These are phyloP conservation scores for Albugo candida DNA, from an alignment of 352 stramenopile genomes.

Conservation along the genomic window DNA sequence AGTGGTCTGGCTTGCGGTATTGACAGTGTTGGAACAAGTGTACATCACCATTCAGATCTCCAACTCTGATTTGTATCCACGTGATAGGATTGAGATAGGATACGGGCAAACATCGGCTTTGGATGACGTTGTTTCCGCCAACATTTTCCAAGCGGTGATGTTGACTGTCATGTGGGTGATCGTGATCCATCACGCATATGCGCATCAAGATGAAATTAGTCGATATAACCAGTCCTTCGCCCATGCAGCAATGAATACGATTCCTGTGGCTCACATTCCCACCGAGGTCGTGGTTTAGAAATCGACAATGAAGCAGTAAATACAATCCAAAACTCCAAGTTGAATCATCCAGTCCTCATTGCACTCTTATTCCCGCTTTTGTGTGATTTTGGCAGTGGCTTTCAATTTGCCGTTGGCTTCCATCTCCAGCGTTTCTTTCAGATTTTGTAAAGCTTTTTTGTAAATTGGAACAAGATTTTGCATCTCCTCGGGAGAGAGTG, in stretches of 20 bases:
- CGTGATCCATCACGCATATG: constrained; percentile 56
- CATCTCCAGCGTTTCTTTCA: constrained; percentile 61
- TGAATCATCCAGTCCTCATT: too few relatives aligned
- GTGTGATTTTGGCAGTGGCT: background rate
- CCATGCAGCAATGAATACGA: constrained; percentile 61
- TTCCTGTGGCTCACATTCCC: constrained; percentile 10
- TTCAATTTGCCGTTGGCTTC: constrained; percentile 29
- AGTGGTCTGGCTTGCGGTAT: constrained; percentile 50
- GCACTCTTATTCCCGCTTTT: too few relatives aligned
- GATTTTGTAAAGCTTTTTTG: constrained; percentile 35
- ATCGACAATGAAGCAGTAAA: too few relatives aligned
- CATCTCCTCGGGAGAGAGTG: constrained; percentile 48
- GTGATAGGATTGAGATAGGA: constrained; percentile 10
- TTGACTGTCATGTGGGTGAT: constrained; percentile 70
- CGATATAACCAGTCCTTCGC: constrained; percentile 74
- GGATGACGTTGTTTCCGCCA: constrained; percentile 70
- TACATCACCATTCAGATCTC: constrained; percentile 48
- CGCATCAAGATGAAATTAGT: constrained; percentile 48
- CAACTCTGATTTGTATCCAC: constrained; percentile 15
- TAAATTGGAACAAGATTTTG: constrained; percentile 62
- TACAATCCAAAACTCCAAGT: too few relatives aligned
- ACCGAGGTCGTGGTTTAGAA: too few relatives aligned
- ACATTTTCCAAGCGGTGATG: constrained; percentile 72
- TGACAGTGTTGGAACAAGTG: constrained; percentile 61
- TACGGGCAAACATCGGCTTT: constrained; percentile 15